These are phyloP conservation scores for Mucor plumbeus DNA, from an alignment of 371 early-diverging fungal species.

Conservation along the genomic window DNA sequence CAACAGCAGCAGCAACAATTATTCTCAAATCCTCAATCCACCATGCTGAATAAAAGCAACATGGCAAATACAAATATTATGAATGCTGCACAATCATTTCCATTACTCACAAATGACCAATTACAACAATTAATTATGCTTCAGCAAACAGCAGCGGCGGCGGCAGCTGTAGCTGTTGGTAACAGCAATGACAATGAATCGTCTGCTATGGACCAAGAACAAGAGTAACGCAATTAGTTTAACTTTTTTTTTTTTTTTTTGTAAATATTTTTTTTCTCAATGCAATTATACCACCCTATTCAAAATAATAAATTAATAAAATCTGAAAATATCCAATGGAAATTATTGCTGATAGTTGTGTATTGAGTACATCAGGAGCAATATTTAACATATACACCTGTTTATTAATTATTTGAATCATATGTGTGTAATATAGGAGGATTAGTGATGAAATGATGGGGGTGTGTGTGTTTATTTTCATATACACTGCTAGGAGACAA, in stretches of 20 bases:
- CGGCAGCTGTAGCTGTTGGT: not conserved
- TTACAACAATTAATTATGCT: conserved; percentile 23
- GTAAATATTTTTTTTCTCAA: not conserved
- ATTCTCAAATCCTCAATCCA: not conserved
- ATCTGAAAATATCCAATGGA: too few species aligned
- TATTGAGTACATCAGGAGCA: too few species aligned
- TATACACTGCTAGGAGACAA: not conserved
- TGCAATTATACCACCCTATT: not conserved
- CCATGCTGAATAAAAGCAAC: not conserved
- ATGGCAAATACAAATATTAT: not conserved
- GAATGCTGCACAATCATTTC: conserved; percentile 9
- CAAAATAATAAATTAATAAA: not conserved
- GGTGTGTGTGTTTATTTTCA: not conserved
- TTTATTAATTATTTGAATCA: too few species aligned
- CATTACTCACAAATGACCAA: conserved; percentile 18
- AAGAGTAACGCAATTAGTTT: not conserved
- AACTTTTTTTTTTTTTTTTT: not conserved
- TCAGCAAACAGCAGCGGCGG: conserved; percentile 15
- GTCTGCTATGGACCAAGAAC: conserved; percentile 7
- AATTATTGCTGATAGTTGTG: too few species aligned
- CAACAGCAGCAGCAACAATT: conserved; percentile 10
- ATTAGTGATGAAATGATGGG: not conserved
- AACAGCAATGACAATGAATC: not conserved
- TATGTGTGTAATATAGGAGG: not conserved
- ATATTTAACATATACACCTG: too few species aligned